These are phyloP conservation scores for Wickerhamomyces hampshirensis DNA, from an alignment of 805 yeast genomes.

Conservation along the genomic window DNA sequence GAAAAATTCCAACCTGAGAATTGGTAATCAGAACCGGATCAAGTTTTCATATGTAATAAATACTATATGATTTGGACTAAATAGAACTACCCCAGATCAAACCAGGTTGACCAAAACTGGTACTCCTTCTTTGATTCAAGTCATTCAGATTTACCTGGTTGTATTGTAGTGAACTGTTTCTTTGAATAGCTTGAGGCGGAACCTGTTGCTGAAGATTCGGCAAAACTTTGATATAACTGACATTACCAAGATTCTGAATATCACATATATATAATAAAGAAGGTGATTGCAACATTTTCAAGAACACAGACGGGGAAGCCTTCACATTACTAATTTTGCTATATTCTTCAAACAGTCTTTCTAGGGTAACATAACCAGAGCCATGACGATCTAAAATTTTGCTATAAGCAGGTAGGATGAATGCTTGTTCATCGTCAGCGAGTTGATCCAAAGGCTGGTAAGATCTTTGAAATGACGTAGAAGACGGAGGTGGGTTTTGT, in stretches of 20 bases:
- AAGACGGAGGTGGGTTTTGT: slow-evolving; percentile 53
- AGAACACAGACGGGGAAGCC: slow-evolving; percentile 6
- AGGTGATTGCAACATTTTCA: slow-evolving; percentile 10
- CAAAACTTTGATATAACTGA: slow-evolving; percentile 13
- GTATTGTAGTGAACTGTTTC: neutral
- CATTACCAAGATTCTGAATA: slow-evolving; percentile 10
- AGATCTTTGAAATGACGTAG: neutral
- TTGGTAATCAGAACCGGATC: too few relatives aligned
- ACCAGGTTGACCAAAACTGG: neutral
- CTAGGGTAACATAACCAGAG: neutral
- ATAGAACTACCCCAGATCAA: neutral
- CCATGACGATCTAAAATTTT: neutral
- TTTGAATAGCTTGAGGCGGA: neutral
- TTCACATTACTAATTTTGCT: neutral
- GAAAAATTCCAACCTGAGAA: too few relatives aligned
- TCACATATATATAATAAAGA: slow-evolving; percentile 12
- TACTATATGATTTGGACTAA: neutral
- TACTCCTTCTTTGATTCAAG: neutral
- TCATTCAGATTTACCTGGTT: slow-evolving; percentile 3
- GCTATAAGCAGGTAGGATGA: neutral
- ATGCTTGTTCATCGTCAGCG: neutral
- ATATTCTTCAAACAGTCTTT: neutral
- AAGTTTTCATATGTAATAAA: neutral
- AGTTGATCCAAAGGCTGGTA: neutral
- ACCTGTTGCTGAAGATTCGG: neutral